Evolutionary conservation across 768 basidiomycete genomes (phyloP).

Genomic region (Grammothele lineata): DNA sequence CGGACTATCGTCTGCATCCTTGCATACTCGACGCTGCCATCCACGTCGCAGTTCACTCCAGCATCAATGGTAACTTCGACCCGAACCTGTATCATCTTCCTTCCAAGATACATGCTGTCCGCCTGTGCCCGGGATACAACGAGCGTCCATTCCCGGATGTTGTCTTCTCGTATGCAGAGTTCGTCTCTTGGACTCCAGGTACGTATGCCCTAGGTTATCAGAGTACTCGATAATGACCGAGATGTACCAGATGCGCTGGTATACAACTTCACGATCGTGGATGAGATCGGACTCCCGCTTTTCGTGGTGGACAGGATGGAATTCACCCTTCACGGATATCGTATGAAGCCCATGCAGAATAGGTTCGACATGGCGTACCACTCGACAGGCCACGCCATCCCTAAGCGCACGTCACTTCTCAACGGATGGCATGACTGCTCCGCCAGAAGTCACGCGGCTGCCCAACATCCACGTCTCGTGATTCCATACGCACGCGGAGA

Average conservation of each 20-base stretch:
- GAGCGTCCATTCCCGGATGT: slow-evolving; percentile 13
- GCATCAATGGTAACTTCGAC: slow-evolving; percentile 28
- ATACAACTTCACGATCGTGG: slow-evolving; percentile 26
- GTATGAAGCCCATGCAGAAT: slow-evolving; percentile 11
- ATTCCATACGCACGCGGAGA: slow-evolving; percentile 13
- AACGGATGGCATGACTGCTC: not conserved
- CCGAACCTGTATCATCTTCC: slow-evolving; percentile 31
- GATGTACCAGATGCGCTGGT: slow-evolving; percentile 22
- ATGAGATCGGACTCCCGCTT: slow-evolving; percentile 23
- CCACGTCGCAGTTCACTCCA: slow-evolving; percentile 29
- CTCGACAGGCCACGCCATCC: not conserved
- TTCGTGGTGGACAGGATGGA: slow-evolving; percentile 18
- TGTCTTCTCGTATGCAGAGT: slow-evolving; percentile 25
- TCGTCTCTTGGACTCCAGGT: slow-evolving; percentile 29
- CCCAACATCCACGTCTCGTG: slow-evolving; percentile 3
- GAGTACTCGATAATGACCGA: slow-evolving; percentile 7
- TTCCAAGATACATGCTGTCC: slow-evolving; percentile 17
- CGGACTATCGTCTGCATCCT: slow-evolving; percentile 31
- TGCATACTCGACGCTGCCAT: slow-evolving; percentile 35
- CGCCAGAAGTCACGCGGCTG: not conserved
- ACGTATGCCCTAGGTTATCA: not conserved
- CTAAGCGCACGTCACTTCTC: not conserved
- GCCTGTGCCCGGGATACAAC: slow-evolving; percentile 16
- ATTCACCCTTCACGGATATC: slow-evolving; percentile 10
- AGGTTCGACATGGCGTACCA: slow-evolving; percentile 19